Base-by-base conservation (phyloP, 2,329 filamentous ascomycete species). In the Phoma herbarum region DNA sequence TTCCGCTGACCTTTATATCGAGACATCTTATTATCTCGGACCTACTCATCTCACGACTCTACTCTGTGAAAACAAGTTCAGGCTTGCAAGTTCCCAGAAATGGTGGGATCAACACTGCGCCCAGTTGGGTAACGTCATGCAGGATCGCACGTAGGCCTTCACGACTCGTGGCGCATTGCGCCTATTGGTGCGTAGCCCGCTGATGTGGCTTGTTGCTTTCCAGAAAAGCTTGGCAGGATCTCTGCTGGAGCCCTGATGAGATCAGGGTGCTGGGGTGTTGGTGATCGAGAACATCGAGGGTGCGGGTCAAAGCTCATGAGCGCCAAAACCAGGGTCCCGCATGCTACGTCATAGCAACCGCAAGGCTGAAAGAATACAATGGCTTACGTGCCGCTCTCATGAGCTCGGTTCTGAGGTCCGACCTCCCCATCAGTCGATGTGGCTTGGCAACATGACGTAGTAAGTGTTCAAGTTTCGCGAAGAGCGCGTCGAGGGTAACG, bases 41-140 rank as follows among this genome's bases (percentile, higher is more conserved):
- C 41, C 49, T 57, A 25, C 39, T 28, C 14, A 23, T 49, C 43
- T 56, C 41, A 50, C 33, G 16, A n/a, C 31, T 35, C 23, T 50
- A 57, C 45, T 53, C 47, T 35, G 51, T 44, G 39, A 66, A 68
- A 71, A 64, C 68, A 68, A 65, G 68, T 69, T 68, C 45, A 46
- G 4, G 29, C 18, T 50, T 44, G 16, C 29, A 35, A 31, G 23
- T 31, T 50, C 22, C 46, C 47, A 51, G 46, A 47, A 14, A 41
- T 18, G 52, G 52, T 48, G 23, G 23, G 57, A 60, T 60, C 57
- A 48, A 39, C 57, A 52, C 14, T 26, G 47, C 41, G 42, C 52
- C 42, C 43, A 51, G 48, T 48, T 49, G 43, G 58, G 57, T 62
- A 35, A 70, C 68, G 68, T 71, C 68, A 71, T 66, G 68, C 66